Evolutionary conservation across 306 rosid genomes (phyloP), one percentile per base, ranked within the genome.

Genomic region (Dryas drummondii): DNA sequence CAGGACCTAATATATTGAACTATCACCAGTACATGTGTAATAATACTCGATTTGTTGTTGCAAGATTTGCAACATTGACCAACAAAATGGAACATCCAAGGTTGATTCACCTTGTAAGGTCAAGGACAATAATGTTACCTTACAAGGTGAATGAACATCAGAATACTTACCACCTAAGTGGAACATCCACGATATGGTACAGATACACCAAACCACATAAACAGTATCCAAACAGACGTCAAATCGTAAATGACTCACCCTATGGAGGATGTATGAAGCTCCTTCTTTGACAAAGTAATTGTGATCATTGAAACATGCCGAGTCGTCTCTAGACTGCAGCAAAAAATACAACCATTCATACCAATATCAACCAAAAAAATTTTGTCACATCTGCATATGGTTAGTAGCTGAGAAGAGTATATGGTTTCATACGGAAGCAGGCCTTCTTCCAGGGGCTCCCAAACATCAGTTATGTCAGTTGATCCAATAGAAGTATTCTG

Each of bases 381-480:
- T 63, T 73, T 13, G 50, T 47, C 52, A 71, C 6, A 84, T 53
- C 65, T 26, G 44, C 61, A 5, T 45, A 40, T 3, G 9, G 5
- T 2, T 47, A 55, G 8, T 44, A 74, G 60, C 55, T 66, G 14
- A 65, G n/a, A 62, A 70, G 57, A 66, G 74, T 76, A 54, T 57
- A 79, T 3, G 65, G 73, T 55, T 55, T 27, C 97, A 66, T 88
- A 93, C 98, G 94, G 92, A 75, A 87, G 90, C 78, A 93, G 88
- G 90, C 98, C 97, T 82, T 93, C 96, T 87, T 93, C 98, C 1
- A 91, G 88, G 8, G 98, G 98, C 67, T 93, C 97, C 92, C 97
- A 93, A 42, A 71, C 82, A 48, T 93, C 98, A 12, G 91, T 93
- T 61, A 93, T 89, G 84, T 91, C 97, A 46, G 84, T 91, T 57